Conservation (phyloP, 23 red algal species). For the Gracilaria caudata region DNA sequence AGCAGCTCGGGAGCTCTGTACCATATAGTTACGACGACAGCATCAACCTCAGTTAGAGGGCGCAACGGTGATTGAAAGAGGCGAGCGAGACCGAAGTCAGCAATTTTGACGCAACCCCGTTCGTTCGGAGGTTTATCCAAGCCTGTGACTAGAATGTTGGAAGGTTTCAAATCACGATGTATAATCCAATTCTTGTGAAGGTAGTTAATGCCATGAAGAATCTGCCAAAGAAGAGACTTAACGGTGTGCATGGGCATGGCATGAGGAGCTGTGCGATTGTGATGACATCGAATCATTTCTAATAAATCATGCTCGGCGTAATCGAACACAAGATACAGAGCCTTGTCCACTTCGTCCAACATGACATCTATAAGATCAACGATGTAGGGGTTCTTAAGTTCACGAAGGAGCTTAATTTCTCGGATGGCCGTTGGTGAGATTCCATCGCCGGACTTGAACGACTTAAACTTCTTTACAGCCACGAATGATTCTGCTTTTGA, state of each 20-base stretch:
- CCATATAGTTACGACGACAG: slow-evolving; percentile 92
- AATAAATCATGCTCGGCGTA: slow-evolving; percentile 96
- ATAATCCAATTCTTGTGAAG: slow-evolving; percentile 95
- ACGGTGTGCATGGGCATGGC: slow-evolving; percentile 83
- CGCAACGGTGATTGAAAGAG: slow-evolving; percentile 84
- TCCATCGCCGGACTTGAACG: slow-evolving; percentile 84
- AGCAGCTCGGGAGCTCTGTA: slow-evolving; percentile 75
- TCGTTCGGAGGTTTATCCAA: slow-evolving; percentile 78
- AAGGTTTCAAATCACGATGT: slow-evolving; percentile 89
- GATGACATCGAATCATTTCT: slow-evolving; percentile 86
- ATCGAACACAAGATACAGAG: slow-evolving; percentile 97
- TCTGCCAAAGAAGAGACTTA: slow-evolving; percentile 86
- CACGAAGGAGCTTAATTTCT: slow-evolving; percentile 90
- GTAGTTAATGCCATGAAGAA: slow-evolving; percentile 86
- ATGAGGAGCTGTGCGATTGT: slow-evolving; percentile 52
- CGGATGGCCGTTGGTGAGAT: slow-evolving; percentile 89
- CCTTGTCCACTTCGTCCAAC: slow-evolving; percentile 77
- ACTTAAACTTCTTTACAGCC: slow-evolving; percentile 87
- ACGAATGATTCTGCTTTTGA: slow-evolving; percentile 60
- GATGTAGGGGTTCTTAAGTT: slow-evolving; percentile 82
- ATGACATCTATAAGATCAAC: slow-evolving; percentile 84
- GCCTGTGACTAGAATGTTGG: slow-evolving; percentile 85
- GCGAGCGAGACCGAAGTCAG: slow-evolving; percentile 98
- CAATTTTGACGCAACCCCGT: slow-evolving; percentile 88
- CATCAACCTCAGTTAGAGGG: slow-evolving; percentile 83